Percentiles rank a stretch among this genome's conserved stretches.
phyloP scores from a whole-genome alignment of 345 rosid genomes.

The Noccaea caerulescens region DNA sequence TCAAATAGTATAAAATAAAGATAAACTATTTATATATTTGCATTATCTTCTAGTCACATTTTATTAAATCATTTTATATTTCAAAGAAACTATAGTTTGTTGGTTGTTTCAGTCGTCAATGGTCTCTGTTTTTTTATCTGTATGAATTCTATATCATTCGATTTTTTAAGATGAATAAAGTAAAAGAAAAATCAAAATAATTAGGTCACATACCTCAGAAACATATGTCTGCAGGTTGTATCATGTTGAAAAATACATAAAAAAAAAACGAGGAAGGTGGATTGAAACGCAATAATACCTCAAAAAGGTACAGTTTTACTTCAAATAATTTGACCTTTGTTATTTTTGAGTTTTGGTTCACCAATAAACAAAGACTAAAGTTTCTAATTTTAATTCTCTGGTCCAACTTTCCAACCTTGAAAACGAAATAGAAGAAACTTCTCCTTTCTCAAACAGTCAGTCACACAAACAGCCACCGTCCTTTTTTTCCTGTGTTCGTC shows the following conservation, averaged over 20 bases:
- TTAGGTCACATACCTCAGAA: slow-evolving; percentile 18
- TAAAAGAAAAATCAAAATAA: background rate
- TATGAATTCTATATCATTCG: no score
- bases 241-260: background rate
- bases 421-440: slow-evolving; percentile 24
- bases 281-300: slow-evolving; percentile 21
- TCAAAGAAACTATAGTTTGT: no score
- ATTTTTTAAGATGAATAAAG: no score
- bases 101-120: no score
- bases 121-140: no score
- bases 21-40: no score
- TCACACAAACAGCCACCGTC: slow-evolving; percentile 31
- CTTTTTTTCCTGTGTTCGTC: slow-evolving; percentile 16
- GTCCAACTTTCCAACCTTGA: slow-evolving; percentile 36
- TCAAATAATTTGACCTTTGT: slow-evolving; percentile 18
- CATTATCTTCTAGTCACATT: no score
- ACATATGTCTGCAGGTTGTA: slow-evolving; percentile 23
- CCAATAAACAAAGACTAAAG: slow-evolving; percentile 2
- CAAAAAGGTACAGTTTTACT: slow-evolving; percentile 6
- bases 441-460: slow-evolving; percentile 5
- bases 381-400: slow-evolving; percentile 12
- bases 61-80: no score
- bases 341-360: background rate
- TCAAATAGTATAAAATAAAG: no score
- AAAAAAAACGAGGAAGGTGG: no score